Percentiles rank a stretch among this genome's conserved stretches.
Evolutionary conservation across 2,329 filamentous ascomycete species (phyloP).

Genomic region (Trichoderma polysporum): DNA sequence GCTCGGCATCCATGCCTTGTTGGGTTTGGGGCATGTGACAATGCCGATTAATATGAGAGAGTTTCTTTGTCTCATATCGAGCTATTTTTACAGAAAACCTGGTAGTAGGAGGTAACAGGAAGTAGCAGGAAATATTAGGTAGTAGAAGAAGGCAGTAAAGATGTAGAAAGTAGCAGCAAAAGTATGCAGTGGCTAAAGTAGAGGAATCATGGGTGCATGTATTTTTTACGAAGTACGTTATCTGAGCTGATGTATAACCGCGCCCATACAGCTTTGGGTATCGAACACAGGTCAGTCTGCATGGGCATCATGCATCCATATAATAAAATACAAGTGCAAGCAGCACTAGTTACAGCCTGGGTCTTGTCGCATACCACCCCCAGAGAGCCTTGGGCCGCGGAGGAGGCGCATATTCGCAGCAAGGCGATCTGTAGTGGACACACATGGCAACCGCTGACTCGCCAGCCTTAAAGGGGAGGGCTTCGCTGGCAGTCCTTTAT

Average conservation of each 20-base stretch:
- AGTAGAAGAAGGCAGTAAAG: too few relatives aligned
- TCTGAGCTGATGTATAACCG: too few relatives aligned
- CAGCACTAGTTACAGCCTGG: not conserved
- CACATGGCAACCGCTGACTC: constrained; percentile 17
- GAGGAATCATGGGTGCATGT: too few relatives aligned
- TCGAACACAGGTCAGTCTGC: too few relatives aligned
- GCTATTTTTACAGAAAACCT: not conserved
- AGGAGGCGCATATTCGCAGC: too few relatives aligned
- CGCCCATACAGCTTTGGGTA: too few relatives aligned
- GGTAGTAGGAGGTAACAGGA: too few relatives aligned
- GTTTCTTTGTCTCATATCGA: not conserved
- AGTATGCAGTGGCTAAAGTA: too few relatives aligned
- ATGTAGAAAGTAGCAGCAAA: too few relatives aligned
- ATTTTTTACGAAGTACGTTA: too few relatives aligned
- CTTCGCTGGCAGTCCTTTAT: constrained; percentile 17
- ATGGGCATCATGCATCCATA: not conserved
- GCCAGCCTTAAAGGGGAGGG: constrained; percentile 6
- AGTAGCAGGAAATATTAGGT: too few relatives aligned
- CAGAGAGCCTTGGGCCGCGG: not conserved
- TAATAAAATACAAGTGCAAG: not conserved
- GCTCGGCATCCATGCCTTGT: not conserved
- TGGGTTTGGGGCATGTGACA: not conserved
- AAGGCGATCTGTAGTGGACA: not conserved
- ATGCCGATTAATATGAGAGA: not conserved
- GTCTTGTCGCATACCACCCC: not conserved